Evolutionary conservation across 1,284 basidiomycete species (phyloP).

Genomic region (Rugosomyces carneus): DNA sequence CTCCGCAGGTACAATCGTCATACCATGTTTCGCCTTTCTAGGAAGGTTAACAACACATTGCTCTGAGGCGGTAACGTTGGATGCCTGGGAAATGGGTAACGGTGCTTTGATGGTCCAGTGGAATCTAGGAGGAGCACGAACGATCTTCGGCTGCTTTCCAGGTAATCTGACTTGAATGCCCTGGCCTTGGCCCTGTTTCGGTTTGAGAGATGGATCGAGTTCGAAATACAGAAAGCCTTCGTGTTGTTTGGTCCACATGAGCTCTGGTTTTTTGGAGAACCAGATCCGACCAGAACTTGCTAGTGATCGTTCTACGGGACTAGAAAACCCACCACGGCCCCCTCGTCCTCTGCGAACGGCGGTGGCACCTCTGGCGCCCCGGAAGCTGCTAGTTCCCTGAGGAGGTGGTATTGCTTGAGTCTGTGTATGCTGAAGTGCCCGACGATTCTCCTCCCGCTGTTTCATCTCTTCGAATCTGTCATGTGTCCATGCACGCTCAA

Average conservation of each 20-base stretch:
- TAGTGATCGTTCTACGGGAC: slow-evolving; percentile 25
- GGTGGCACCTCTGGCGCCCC: slow-evolving; percentile 36
- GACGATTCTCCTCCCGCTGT: slow-evolving; percentile 57
- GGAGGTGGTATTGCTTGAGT: slow-evolving; percentile 23
- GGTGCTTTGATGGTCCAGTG: slow-evolving; percentile 12
- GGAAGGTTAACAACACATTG: slow-evolving; percentile 52
- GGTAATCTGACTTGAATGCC: slow-evolving; percentile 58
- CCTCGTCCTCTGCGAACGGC: slow-evolving; percentile 32
- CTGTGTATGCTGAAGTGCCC: slow-evolving; percentile 26
- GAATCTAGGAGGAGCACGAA: slow-evolving; percentile 21
- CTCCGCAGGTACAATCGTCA: slow-evolving; percentile 30
- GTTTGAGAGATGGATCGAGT: slow-evolving; percentile 49
- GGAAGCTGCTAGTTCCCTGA: slow-evolving; percentile 25
- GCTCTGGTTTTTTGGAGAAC: slow-evolving; percentile 70
- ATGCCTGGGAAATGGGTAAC: slow-evolving; percentile 15
- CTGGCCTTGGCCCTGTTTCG: slow-evolving; percentile 46
- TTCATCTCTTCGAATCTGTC: slow-evolving; percentile 84
- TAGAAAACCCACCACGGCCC: slow-evolving; percentile 39
- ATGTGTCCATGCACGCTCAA: slow-evolving; percentile 70
- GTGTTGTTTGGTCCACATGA: slow-evolving; percentile 73
- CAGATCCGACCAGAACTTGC: slow-evolving; percentile 47
- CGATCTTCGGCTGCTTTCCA: slow-evolving; percentile 29
- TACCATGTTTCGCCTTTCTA: slow-evolving; percentile 28
- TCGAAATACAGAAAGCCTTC: slow-evolving; percentile 68
- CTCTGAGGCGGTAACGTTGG: slow-evolving; percentile 26